Evolutionary conservation across 192 early-diverging fungal species (phyloP).

Genomic region (Globomyces pollinis-pini): DNA sequence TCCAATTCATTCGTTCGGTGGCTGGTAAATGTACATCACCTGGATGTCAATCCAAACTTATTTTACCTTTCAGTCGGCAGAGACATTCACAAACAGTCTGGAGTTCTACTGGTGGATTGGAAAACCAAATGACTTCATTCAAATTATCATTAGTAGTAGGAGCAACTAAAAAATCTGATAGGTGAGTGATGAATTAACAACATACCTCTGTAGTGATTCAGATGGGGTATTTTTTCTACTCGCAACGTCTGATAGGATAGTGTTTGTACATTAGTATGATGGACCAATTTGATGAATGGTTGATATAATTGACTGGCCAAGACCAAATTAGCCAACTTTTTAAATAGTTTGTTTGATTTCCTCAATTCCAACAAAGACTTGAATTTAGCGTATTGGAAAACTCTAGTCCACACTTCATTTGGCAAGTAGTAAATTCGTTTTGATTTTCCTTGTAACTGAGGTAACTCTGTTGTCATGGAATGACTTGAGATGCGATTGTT

Average conservation of each 20-base stretch:
- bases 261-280: not conserved
- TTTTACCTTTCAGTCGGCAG: constrained; percentile 27
- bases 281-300: not conserved
- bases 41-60: no score
- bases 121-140: constrained; percentile 43
- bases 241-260: constrained; percentile 4
- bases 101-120: constrained; percentile 37
- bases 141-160: constrained; percentile 28
- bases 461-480: no score
- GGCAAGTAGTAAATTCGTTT: no score
- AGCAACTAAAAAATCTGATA: constrained; percentile 27
- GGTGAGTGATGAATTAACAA: no score
- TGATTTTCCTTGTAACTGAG: no score
- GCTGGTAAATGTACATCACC: not conserved
- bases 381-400: constrained; percentile 19
- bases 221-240: constrained; percentile 19
- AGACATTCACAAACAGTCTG: constrained; percentile 48
- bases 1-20: constrained; percentile 25
- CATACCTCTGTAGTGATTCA: constrained; percentile 40
- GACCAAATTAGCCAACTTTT: constrained; percentile 24
- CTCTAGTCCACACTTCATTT: constrained; percentile 33
- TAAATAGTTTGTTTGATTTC: constrained; percentile 12
- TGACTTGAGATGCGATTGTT: no score
- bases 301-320: constrained; percentile 21
- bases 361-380: constrained; percentile 22